These are phyloP conservation scores for Hanseniaspora lindneri DNA, from an alignment of 805 yeast genomes.

Conservation along the genomic window DNA sequence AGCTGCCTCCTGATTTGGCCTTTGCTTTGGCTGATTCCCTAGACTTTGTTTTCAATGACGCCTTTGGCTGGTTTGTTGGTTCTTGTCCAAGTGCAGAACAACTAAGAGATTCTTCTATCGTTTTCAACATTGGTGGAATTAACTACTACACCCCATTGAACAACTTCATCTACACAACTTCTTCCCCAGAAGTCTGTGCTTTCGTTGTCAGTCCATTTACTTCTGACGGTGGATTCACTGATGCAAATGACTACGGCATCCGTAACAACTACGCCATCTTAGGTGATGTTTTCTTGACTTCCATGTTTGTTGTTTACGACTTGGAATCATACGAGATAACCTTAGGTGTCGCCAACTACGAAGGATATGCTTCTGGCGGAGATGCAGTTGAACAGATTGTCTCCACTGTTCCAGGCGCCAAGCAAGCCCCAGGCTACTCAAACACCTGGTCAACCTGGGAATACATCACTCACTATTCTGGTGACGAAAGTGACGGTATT, in stretches of 20 bases:
- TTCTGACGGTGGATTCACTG: conserved; percentile 18
- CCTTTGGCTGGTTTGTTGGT: conserved; percentile 34
- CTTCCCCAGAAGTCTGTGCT: conserved; percentile 32
- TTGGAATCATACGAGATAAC: conserved; percentile 36
- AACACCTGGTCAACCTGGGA: conserved; percentile 29
- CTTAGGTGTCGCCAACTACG: conserved; percentile 34
- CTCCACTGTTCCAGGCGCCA: conserved; percentile 41
- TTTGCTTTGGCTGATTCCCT: conserved; percentile 29
- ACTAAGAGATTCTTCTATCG: conserved; percentile 19
- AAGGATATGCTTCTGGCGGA: conserved; percentile 21
- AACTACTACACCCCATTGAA: conserved; percentile 39
- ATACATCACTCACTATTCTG: conserved; percentile 7
- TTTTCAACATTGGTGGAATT: conserved; percentile 49
- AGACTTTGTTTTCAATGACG: conserved; percentile 32
- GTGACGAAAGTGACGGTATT: conserved; percentile 15
- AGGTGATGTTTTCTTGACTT: conserved; percentile 44
- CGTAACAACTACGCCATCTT: conserved; percentile 32
- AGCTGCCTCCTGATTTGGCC: conserved; percentile 34
- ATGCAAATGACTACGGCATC: conserved; percentile 2
- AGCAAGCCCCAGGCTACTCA: conserved; percentile 35
- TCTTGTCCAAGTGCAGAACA: conserved; percentile 30
- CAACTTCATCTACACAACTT: conserved; percentile 25
- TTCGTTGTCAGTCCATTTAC: conserved; percentile 30
- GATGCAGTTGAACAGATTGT: conserved; percentile 38
- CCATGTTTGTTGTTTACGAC: conserved; percentile 46